These are phyloP conservation scores for Eimeria praecox DNA, from an alignment of 169 alveolate species.

Conservation along the genomic window DNA sequence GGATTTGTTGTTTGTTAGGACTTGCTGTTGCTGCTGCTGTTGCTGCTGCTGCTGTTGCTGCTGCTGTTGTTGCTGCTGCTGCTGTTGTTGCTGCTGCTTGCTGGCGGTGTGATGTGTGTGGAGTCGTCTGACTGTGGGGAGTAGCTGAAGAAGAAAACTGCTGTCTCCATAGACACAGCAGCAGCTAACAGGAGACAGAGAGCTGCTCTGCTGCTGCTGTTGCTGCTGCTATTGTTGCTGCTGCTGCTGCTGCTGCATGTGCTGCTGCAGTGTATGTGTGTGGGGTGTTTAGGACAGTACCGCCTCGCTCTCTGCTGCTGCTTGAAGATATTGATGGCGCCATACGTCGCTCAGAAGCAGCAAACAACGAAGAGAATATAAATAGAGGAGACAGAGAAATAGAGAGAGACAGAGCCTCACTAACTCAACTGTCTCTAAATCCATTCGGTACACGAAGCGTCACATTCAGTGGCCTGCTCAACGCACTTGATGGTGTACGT, in stretches of 20 bases:
- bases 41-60: too few species aligned
- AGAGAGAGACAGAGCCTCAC: slow-evolving; percentile 10
- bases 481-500: slow-evolving; percentile 91
- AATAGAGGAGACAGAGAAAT: neutral
- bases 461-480: slow-evolving; percentile 91
- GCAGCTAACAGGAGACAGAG: neutral
- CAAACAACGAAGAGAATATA: neutral
- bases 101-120: too few species aligned
- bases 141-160: too few species aligned
- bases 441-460: slow-evolving; percentile 85
- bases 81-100: too few species aligned
- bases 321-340: slow-evolving; percentile 84
- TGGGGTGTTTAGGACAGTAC: slow-evolving; percentile 76
- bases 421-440: slow-evolving; percentile 1
- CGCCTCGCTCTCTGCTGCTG: slow-evolving; percentile 80
- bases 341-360: slow-evolving; percentile 9
- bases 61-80: too few species aligned
- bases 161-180: neutral
- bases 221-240: neutral
- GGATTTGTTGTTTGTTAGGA: too few species aligned
- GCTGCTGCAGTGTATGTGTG: slow-evolving; percentile 10
- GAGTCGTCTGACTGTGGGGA: too few species aligned
- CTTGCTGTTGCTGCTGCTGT: too few species aligned
- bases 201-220: neutral
- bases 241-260: slow-evolving; percentile 35